Evolutionary conservation across 83 land plant species (phyloP).

Genomic region (Diphasiastrum complanatum): DNA sequence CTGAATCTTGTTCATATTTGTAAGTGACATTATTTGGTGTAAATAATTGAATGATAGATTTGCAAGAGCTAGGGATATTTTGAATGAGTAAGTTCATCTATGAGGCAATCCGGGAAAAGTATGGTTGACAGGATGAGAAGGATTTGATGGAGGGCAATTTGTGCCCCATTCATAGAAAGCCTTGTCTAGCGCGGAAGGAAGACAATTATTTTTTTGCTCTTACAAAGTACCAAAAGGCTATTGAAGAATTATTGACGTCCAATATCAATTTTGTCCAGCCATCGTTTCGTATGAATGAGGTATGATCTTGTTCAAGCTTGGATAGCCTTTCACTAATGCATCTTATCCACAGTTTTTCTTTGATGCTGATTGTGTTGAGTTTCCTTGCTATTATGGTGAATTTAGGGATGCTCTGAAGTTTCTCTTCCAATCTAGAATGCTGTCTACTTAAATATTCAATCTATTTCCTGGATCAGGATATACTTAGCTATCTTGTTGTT

Average conservation of each 20-base stretch:
- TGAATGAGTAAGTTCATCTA: too few relatives aligned
- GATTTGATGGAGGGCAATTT: conserved; percentile 69
- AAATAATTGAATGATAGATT: too few relatives aligned
- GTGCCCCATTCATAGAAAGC: conserved; percentile 87
- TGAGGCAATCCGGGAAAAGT: neutral
- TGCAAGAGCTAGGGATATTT: too few relatives aligned
- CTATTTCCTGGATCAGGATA: too few relatives aligned
- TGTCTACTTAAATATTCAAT: too few relatives aligned
- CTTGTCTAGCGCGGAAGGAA: conserved; percentile 79
- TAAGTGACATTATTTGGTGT: too few relatives aligned
- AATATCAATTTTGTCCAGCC: conserved; percentile 92
- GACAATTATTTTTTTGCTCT: conserved; percentile 93
- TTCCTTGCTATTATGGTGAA: too few relatives aligned
- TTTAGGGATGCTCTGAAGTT: too few relatives aligned
- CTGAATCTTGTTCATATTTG: too few relatives aligned
- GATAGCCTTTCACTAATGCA: neutral
- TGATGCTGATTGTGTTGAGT: too few relatives aligned
- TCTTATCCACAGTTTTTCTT: neutral
- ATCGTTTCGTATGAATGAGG: conserved; percentile 87
- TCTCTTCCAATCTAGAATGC: too few relatives aligned
- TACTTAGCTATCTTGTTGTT: too few relatives aligned
- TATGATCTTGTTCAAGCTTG: conserved; percentile 9
- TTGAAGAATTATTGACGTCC: conserved; percentile 56
- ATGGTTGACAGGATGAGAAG: conserved; percentile 66
- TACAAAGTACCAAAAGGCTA: conserved; percentile 70